A percentile compares a stretch with the other conserved stretches of the same genome.
These are phyloP conservation scores for Zostera marina DNA, from an alignment of 116 monocot species.

Conservation along the genomic window DNA sequence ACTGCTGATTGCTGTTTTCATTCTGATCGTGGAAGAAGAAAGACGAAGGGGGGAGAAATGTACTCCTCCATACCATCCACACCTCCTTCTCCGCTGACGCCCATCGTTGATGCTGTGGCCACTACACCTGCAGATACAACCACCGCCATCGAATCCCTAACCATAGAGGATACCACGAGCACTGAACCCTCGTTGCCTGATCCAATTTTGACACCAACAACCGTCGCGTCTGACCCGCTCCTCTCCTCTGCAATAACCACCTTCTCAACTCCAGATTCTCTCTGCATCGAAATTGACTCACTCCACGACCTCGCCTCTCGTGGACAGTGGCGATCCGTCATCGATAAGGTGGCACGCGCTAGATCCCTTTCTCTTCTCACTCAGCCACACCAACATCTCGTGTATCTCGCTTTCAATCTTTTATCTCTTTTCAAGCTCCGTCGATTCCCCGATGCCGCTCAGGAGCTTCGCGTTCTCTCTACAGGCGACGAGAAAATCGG, in stretches of 20 bases:
- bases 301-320: constrained; percentile 54
- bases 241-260: constrained; percentile 13
- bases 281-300: constrained; percentile 41
- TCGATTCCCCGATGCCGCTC: constrained; percentile 46
- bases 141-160: constrained; percentile 14
- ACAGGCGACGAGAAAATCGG: constrained; percentile 25
- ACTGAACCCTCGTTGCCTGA: not conserved
- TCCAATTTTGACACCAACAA: not conserved
- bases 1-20: too few relatives aligned
- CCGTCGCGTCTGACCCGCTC: constrained; percentile 14
- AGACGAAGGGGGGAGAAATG: too few relatives aligned
- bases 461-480: constrained; percentile 28
- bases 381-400: constrained; percentile 66
- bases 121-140: not conserved
- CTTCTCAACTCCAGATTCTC: constrained; percentile 32
- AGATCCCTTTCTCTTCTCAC: constrained; percentile 27
- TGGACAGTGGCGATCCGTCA: constrained; percentile 68
- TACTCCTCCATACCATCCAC: not conserved
- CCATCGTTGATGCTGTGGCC: too few relatives aligned
- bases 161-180: constrained; percentile 4
- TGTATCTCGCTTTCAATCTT: constrained; percentile 56
- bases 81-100: not conserved
- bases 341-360: constrained; percentile 40
- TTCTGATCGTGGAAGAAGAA: too few relatives aligned
- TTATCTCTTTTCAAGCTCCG: constrained; percentile 90